Evolutionary conservation across 768 basidiomycete species (phyloP), one percentile per base, ranked within the genome.

Genomic region (Gyrodon lividus): DNA sequence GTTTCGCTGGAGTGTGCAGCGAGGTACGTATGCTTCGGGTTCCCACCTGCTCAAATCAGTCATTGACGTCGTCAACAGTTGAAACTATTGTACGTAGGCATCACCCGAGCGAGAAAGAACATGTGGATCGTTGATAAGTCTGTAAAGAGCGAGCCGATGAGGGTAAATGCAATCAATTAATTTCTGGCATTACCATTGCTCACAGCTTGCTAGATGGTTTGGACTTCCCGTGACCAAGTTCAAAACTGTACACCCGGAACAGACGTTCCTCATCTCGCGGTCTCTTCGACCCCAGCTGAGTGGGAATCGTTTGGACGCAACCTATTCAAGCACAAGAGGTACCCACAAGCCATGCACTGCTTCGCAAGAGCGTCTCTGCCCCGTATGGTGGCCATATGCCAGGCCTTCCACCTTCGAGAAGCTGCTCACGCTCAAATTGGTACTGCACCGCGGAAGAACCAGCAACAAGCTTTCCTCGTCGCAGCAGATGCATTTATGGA

Each of bases 71-170:
- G 6, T 16, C 1, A 23, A 28, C 23, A 87, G 85, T 70, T 89
- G 19, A 88, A 89, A 58, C 76, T 73, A 39, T 66, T 89, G 0
- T 89, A 89, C 50, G 86, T 89, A 3, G 87, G 84, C 0, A 77
- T 87, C 14, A 89, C 87, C 0, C 67, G 87, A 37, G 85, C 86
- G 1, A 75, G 83, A 35, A 84, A 82, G 50, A 84, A 86, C 45
- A 60, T 89, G 6, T 86, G 87, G 84, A 80, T 89, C 17, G 78
- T 79, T 1, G 87, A 89, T 61, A 74, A 71, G 30, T 86, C 85
- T 0, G 66, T 72, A 1, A 80, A 76, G 50, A 72, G 77, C 16
- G 76, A 80, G 37, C 76, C 83, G 2, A 82, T 86, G 79, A 71
- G 74, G 57, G 85, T 85, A 43, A 56, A 40, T 14, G 1, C 2